These are phyloP conservation scores for Mucor mucedo DNA, from an alignment of 371 early-diverging fungal genomes.

Conservation along the genomic window DNA sequence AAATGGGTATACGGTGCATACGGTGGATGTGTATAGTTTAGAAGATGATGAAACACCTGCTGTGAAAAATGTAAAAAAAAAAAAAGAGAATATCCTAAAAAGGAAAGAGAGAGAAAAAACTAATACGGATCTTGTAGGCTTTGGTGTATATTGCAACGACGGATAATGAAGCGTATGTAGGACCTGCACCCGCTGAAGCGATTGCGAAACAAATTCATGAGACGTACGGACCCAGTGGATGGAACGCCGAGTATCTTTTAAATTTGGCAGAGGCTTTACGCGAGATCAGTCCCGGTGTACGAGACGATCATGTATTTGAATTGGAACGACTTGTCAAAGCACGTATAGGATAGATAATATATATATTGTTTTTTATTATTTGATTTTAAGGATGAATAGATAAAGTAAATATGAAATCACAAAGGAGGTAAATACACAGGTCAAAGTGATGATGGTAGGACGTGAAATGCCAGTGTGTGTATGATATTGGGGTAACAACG, in stretches of 20 bases:
- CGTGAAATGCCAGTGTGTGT: neutral
- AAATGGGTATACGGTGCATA: constrained; percentile 80
- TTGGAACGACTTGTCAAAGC: constrained; percentile 61
- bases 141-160: constrained; percentile 85
- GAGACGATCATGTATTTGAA: constrained; percentile 68
- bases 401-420: constrained; percentile 18
- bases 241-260: constrained; percentile 78
- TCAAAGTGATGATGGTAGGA: constrained; percentile 2
- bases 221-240: constrained; percentile 78
- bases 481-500: neutral
- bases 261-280: constrained; percentile 73
- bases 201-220: constrained; percentile 77
- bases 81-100: too few species aligned
- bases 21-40: constrained; percentile 68
- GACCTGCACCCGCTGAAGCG: constrained; percentile 69
- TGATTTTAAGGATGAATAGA: constrained; percentile 1
- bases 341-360: constrained; percentile 24
- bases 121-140: constrained; percentile 43
- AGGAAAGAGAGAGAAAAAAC: too few species aligned
- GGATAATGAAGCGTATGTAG: constrained; percentile 82
- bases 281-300: constrained; percentile 58
- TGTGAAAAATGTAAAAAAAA: constrained; percentile 59
- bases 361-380: neutral
- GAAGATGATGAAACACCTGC: constrained; percentile 47
- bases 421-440: constrained; percentile 14